Evolutionary conservation across 1,139 yeast genomes (phyloP).

Genomic region (Kodamaea sp.): DNA sequence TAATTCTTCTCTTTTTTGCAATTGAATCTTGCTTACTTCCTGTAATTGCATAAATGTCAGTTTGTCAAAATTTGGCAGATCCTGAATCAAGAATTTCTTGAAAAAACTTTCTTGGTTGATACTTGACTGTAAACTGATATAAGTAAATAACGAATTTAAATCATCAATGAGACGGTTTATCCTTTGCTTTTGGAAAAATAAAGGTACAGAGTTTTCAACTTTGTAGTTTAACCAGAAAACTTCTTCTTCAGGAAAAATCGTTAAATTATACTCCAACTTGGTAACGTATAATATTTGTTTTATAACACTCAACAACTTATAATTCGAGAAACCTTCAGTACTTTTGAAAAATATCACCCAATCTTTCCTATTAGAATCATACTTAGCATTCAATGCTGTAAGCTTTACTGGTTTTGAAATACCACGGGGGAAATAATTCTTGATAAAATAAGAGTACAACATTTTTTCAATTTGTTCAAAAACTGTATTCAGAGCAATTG

Average conservation of each 20-base stretch:
- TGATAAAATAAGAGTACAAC: constrained; percentile 40
- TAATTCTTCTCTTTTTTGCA: constrained; percentile 13
- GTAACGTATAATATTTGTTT: constrained; percentile 30
- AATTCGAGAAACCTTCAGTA: constrained; percentile 18
- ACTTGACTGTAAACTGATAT: constrained; percentile 28
- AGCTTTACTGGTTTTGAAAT: constrained; percentile 9
- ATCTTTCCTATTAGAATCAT: constrained; percentile 28
- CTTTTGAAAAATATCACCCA: constrained; percentile 31
- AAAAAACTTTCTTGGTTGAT: constrained; percentile 27
- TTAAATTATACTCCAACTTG: constrained; percentile 32
- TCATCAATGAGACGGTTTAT: constrained; percentile 48
- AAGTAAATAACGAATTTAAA: constrained; percentile 45
- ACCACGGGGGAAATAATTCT: constrained; percentile 13
- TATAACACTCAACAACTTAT: constrained; percentile 39
- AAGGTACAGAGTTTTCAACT: constrained; percentile 26
- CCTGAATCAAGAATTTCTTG: constrained; percentile 39
- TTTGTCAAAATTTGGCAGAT: constrained; percentile 9
- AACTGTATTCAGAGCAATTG: constrained; percentile 27
- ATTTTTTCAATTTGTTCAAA: constrained; percentile 35
- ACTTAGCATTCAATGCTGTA: constrained; percentile 36
- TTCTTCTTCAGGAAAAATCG: constrained; percentile 37
- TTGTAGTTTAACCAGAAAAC: constrained; percentile 38
- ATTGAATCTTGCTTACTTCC: constrained; percentile 19
- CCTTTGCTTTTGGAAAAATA: constrained; percentile 32
- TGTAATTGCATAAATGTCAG: constrained; percentile 37